These are phyloP conservation scores for Rubia balearica DNA, from an alignment of 305 asterid species.

Conservation along the genomic window DNA sequence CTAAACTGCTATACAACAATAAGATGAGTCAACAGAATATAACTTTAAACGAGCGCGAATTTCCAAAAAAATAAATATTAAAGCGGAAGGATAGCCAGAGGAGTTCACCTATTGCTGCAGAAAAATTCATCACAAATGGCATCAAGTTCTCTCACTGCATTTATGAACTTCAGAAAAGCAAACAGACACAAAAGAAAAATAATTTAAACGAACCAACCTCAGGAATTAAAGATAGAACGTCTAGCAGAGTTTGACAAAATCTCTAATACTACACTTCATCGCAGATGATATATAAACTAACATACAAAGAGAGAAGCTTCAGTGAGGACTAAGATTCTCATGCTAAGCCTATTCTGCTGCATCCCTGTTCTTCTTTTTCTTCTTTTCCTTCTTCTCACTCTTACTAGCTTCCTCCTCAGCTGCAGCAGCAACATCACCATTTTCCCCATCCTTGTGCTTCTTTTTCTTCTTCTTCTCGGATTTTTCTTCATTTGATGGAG, in stretches of 20 bases:
- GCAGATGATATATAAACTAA: conserved; percentile 14
- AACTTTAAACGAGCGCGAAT: not conserved
- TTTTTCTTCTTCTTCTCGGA: conserved; percentile 28
- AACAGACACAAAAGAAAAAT: not conserved
- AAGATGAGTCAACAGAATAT: not conserved
- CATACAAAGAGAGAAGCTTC: conserved; percentile 14
- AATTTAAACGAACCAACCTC: not conserved
- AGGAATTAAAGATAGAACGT: conserved; percentile 1
- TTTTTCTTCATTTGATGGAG: conserved; percentile 20
- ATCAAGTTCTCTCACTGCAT: conserved; percentile 4
- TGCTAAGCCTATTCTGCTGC: conserved; percentile 44
- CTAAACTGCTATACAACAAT: not conserved
- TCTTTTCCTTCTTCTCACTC: conserved; percentile 55
- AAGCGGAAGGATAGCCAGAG: not conserved
- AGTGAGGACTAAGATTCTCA: conserved; percentile 4
- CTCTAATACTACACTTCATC: conserved; percentile 9
- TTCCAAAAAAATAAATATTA: not conserved
- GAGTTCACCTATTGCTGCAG: not conserved
- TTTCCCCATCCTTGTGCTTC: conserved; percentile 22
- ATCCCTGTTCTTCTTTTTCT: conserved; percentile 48
- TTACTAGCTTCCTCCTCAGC: conserved; percentile 17
- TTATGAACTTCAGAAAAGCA: conserved; percentile 4
- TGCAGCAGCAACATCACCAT: conserved; percentile 12
- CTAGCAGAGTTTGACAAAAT: conserved; percentile 7
- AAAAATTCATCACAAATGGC: not conserved